phyloP scores from a whole-genome alignment of 1,284 basidiomycete species.

The Lentinula novae-zelandiae region DNA sequence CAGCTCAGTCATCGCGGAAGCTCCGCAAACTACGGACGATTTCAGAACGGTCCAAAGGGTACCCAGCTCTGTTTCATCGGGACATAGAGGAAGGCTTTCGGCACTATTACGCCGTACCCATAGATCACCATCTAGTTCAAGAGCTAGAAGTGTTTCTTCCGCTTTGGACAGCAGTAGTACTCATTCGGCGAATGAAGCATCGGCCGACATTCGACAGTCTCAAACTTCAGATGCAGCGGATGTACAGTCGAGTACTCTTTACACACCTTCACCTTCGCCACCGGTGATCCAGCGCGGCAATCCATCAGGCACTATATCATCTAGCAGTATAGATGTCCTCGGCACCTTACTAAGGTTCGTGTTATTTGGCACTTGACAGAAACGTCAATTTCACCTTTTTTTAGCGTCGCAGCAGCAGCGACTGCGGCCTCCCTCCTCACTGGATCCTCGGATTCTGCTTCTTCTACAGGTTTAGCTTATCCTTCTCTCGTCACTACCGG shows the following conservation, averaged over 20 bases:
- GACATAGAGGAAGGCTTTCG: constrained; percentile 37
- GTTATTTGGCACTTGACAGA: constrained; percentile 16
- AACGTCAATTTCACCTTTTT: not conserved
- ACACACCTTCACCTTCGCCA: constrained; percentile 15
- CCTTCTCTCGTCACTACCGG: constrained; percentile 14
- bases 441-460: constrained; percentile 55
- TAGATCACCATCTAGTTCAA: constrained; percentile 20
- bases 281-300: constrained; percentile 19
- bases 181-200: not conserved
- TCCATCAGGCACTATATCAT: constrained; percentile 38
- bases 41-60: constrained; percentile 18
- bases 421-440: constrained; percentile 72
- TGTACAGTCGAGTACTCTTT: not conserved
- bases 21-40: constrained; percentile 1
- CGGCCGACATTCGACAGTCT: not conserved
- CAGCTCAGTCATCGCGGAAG: constrained; percentile 13
- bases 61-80: constrained; percentile 26
- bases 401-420: constrained; percentile 75
- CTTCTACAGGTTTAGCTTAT: constrained; percentile 43
- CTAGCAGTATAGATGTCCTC: constrained; percentile 74
- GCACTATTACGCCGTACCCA: constrained; percentile 29
- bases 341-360: constrained; percentile 70
- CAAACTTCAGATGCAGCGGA: not conserved
- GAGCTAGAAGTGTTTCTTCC: constrained; percentile 31
- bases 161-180: not conserved